Percentiles rank a stretch among this genome's conserved stretches.
phyloP scores from a whole-genome alignment of 495 filamentous ascomycete genomes.

The Aspergillus steynii region DNA sequence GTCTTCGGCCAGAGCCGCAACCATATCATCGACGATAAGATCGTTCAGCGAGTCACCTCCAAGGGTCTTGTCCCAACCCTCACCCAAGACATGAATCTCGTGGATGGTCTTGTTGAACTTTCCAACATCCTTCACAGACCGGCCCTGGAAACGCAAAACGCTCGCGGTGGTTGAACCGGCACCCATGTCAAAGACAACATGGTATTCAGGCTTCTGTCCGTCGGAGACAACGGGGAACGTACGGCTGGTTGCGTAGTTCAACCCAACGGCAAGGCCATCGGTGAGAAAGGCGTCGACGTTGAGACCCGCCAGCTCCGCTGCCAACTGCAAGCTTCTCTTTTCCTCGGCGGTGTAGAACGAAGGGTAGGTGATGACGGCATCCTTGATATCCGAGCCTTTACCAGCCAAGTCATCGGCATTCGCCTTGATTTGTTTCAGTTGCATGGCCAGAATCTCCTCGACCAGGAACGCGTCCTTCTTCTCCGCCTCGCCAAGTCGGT shows the following conservation, averaged over 20 bases:
- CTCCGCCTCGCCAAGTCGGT: conserved; percentile 62
- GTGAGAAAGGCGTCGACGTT: conserved; percentile 81
- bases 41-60: conserved; percentile 90
- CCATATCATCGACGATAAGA: conserved; percentile 84
- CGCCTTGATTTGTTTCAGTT: conserved; percentile 80
- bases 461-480: conserved; percentile 73
- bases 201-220: conserved; percentile 85
- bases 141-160: conserved; percentile 84
- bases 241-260: conserved; percentile 92
- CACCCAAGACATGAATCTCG: conserved; percentile 83
- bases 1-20: conserved; percentile 71
- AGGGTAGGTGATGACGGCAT: conserved; percentile 90
- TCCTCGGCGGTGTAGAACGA: conserved; percentile 88
- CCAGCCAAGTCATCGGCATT: conserved; percentile 88
- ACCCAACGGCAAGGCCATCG: conserved; percentile 87
- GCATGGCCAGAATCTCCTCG: conserved; percentile 96
- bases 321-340: conserved; percentile 75
- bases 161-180: conserved; percentile 97
- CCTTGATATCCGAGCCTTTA: conserved; percentile 69
- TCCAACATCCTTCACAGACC: conserved; percentile 86
- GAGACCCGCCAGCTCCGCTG: conserved; percentile 83
- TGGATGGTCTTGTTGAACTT: conserved; percentile 96
- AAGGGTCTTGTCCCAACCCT: conserved; percentile 84
- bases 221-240: conserved; percentile 83
- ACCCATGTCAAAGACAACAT: conserved; percentile 97